Conservation (phyloP, 129 eudicot genomes). For the Scalesia atractyloides region DNA sequence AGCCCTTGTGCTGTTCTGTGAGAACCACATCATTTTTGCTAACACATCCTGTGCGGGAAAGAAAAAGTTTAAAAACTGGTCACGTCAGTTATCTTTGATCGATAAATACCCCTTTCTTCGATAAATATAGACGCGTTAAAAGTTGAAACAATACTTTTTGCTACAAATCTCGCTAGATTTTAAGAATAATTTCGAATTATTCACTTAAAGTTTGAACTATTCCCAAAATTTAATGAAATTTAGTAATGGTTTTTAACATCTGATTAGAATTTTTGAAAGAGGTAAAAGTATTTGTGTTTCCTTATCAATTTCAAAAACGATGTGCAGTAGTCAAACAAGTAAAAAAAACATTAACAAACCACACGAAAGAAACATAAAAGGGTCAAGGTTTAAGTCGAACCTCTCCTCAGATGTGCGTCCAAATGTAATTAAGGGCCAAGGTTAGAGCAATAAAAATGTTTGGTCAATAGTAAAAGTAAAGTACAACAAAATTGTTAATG, state of each 20-base stretch:
- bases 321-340: not conserved
- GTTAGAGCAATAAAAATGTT: no score
- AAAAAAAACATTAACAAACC: not conserved
- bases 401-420: no score
- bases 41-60: slow-evolving; percentile 46
- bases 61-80: no score
- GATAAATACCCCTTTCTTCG: no score
- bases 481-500: no score
- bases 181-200: not conserved
- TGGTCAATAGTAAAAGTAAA: no score
- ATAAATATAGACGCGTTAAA: not conserved
- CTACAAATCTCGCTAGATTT: not conserved
- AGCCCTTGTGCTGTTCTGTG: slow-evolving; percentile 47
- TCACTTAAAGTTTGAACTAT: not conserved
- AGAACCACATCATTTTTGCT: slow-evolving; percentile 47
- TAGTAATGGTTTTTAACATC: not conserved
- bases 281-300: not conserved
- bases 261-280: not conserved
- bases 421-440: no score
- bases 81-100: not conserved
- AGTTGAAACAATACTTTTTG: not conserved
- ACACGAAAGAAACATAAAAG: slow-evolving; percentile 15
- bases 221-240: not conserved
- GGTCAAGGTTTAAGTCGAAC: slow-evolving; percentile 27
- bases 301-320: not conserved